Percentiles rank a stretch among this genome's conserved stretches.
phyloP scores from a whole-genome alignment of 768 basidiomycete genomes.

The Xerocomellus intermedius region DNA sequence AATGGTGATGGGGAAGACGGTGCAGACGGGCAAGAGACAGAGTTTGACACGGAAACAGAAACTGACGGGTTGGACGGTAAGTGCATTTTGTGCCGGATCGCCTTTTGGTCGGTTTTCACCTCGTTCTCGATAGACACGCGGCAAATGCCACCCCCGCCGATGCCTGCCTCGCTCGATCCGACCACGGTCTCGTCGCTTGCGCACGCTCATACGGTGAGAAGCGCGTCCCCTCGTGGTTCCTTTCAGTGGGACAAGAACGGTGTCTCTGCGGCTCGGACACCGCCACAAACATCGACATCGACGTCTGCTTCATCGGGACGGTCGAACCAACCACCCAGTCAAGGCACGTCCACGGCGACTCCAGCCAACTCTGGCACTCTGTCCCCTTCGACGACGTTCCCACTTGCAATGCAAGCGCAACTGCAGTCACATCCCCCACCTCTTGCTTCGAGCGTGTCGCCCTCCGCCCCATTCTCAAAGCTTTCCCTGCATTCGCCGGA shows the following conservation, averaged over 20 bases:
- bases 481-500: constrained; percentile 46
- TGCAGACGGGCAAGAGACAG: constrained; percentile 28
- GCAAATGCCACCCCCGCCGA: constrained; percentile 52
- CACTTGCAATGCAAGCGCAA: not conserved
- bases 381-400: not conserved
- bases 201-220: constrained; percentile 16
- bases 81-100: not conserved
- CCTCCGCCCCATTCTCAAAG: constrained; percentile 50
- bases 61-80: constrained; percentile 26
- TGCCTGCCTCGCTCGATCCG: constrained; percentile 45
- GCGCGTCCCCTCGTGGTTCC: constrained; percentile 20
- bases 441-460: constrained; percentile 34
- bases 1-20: constrained; percentile 15
- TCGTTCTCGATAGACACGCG: constrained; percentile 31
- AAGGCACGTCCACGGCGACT: not conserved
- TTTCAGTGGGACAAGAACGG: constrained; percentile 16
- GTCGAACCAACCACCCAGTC: constrained; percentile 7
- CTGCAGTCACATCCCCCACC: not conserved
- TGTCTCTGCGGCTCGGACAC: constrained; percentile 11
- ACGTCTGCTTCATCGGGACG: constrained; percentile 1
- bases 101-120: not conserved
- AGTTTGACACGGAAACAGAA: constrained; percentile 34
- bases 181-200: constrained; percentile 36
- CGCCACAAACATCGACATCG: constrained; percentile 6
- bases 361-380: not conserved